Base-by-base conservation (phyloP, 371 early-diverging fungal genomes). In the Mucor circinelloides region DNA sequence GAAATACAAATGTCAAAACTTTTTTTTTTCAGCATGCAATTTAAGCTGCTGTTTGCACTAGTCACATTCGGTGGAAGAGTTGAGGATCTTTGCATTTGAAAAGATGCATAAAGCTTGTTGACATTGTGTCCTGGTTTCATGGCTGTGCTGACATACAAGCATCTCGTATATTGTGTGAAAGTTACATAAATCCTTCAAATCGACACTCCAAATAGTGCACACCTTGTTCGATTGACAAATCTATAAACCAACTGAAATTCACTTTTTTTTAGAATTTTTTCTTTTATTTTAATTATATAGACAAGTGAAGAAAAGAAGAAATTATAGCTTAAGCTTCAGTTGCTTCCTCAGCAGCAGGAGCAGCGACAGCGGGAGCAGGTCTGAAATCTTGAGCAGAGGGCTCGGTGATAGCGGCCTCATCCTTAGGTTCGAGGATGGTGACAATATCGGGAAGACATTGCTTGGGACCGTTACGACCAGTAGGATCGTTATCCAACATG, bases 381-480 rank as follows among this genome's bases (percentile, higher is more conserved):
- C 84, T 81, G 83, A 88, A 88, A 61, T 88, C 90, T 80, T 92
- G 91, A 68, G 92, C 91, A 72, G 86, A 81, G 78, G 96, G 92
- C 72, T 83, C 90, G 61, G 86, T 79, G 76, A 99, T 90, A 67
- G 89, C 82, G 68, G 82, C 69, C 71, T 93, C 93, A 65, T 94
- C 95, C 91, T 97, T 94, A 79, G 94, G 93, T 77, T 93, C 90
- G 23, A 96, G 86, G n/a, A n/a, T n/a, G n/a, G n/a, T n/a, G n/a
- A n/a, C n/a, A n/a, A n/a, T n/a, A n/a, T n/a, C n/a, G n/a, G n/a
- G n/a, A n/a, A n/a, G n/a, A n/a, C n/a, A n/a, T n/a, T n/a, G n/a
- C n/a, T n/a, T n/a, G n/a, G n/a, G n/a, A n/a, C n/a, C n/a, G n/a
- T n/a, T n/a, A n/a, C n/a, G n/a, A n/a, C n/a, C n/a, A n/a, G n/a